Conservation (phyloP, 1,284 basidiomycete genomes). For the Apiotrichum porosum region DNA sequence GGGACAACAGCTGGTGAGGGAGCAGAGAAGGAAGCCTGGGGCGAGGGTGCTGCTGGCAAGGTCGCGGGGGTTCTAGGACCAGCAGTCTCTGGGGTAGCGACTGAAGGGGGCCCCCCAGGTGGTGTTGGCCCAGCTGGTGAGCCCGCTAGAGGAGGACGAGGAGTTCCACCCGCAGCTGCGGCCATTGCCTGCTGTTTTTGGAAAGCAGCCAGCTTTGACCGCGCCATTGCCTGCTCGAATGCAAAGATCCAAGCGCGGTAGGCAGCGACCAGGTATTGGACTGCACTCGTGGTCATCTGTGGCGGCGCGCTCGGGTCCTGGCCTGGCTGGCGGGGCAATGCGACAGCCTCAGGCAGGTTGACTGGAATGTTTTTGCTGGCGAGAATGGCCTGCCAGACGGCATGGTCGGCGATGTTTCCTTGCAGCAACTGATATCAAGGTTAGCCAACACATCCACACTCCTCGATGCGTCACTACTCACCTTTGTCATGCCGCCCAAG, state of each 20-base stretch:
- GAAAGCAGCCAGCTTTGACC: conserved; percentile 13
- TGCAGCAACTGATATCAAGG: too few species aligned
- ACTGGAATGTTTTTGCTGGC: conserved; percentile 23
- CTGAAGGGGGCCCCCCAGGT: neutral
- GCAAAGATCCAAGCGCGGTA: conserved; percentile 37
- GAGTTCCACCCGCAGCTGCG: neutral
- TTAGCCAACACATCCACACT: neutral
- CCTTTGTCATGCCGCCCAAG: conserved; percentile 26
- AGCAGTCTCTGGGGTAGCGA: neutral
- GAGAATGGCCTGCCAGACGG: conserved; percentile 27
- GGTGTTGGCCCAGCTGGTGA: conserved; percentile 3
- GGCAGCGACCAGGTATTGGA: conserved; percentile 31
- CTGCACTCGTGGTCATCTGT: conserved; percentile 26
- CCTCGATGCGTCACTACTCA: neutral
- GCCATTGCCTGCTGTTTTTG: conserved; percentile 12
- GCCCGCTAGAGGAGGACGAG: neutral
- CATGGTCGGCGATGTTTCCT: conserved; percentile 21
- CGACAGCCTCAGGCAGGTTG: conserved; percentile 29
- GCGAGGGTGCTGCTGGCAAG: neutral
- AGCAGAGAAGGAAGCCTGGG: neutral
- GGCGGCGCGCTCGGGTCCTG: conserved; percentile 19
- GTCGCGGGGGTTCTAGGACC: neutral
- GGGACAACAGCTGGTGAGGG: neutral
- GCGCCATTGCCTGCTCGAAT: conserved; percentile 38
- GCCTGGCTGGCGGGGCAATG: conserved; percentile 21